Evolutionary conservation across 2,329 filamentous ascomycete genomes (phyloP), one percentile per base, ranked within the genome.

Genomic region (Hortaea werneckii): DNA sequence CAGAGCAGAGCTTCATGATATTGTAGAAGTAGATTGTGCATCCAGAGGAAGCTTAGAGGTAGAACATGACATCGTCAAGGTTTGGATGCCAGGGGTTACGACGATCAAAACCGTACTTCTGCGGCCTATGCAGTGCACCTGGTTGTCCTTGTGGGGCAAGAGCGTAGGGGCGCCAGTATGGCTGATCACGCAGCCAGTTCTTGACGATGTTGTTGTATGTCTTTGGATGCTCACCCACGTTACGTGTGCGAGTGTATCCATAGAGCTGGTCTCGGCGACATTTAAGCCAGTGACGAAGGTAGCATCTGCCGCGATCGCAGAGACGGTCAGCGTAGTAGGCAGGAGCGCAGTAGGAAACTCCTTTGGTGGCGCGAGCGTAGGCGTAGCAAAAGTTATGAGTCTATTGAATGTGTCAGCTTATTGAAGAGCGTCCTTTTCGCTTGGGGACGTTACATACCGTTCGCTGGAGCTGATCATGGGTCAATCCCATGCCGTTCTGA

Each of bases 251-350:
- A n/a, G n/a, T n/a, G n/a, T n/a, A n/a, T n/a, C n/a, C n/a, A n/a
- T n/a, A n/a, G n/a, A n/a, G n/a, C n/a, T n/a, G n/a, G n/a, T n/a
- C 7, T 34, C 7, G 30, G 7, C 7, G 30, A 7, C 30, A 34
- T 34, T 34, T 34, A n/a, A n/a, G 30, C 30, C 30, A 7, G 20
- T 20, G 20, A 20, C 20, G 20, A 20, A 30, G 45, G 43, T 60
- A 64, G 13, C 7, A 20, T 5, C 54, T 48, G 2, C 53, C 65
- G 1, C 64, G 63, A 9, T 66, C 64, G 48, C 64, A 68, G 3
- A 68, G 56, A 0, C 56, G 55, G 45, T 67, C 64, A 3, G 65
- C 65, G 44, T 62, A 63, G 56, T 67, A 67, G 0, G 65, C 58
- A 0, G 65, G 64, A 3, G 61, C 32, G 1, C 54, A 57, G 41